Percentiles rank a stretch among this genome's conserved stretches.
phyloP scores from a whole-genome alignment of 805 yeast species.

The Kodamaea jinghongensis region DNA sequence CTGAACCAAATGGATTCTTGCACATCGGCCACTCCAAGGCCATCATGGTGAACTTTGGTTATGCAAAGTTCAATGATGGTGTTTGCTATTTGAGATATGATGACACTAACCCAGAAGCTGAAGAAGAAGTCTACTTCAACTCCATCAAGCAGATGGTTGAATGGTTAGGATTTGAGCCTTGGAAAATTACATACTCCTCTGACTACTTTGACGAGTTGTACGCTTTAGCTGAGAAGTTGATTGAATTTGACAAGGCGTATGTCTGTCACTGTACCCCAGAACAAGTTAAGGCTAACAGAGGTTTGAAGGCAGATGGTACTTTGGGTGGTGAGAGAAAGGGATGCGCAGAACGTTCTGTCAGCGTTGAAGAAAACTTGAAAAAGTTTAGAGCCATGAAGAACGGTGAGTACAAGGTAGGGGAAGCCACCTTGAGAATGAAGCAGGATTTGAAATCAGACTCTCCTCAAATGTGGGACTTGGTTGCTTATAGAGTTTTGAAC shows the following conservation, averaged over 20 bases:
- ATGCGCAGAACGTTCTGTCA: slow-evolving; percentile 69
- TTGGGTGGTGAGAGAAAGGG: slow-evolving; percentile 90
- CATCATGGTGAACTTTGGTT: slow-evolving; percentile 97
- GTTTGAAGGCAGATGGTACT: slow-evolving; percentile 86
- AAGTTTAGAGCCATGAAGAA: slow-evolving; percentile 91
- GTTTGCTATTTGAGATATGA: slow-evolving; percentile 90
- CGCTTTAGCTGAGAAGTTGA: slow-evolving; percentile 80
- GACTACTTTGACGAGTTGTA: slow-evolving; percentile 92
- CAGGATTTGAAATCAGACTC: slow-evolving; percentile 86
- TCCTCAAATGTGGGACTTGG: slow-evolving; percentile 99
- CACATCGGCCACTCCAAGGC: slow-evolving; percentile 99
- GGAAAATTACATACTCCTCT: slow-evolving; percentile 92
- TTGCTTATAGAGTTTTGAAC: slow-evolving; percentile 91
- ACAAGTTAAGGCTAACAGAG: slow-evolving; percentile 86
- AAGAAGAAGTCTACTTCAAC: slow-evolving; percentile 85
- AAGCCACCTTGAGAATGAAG: slow-evolving; percentile 95
- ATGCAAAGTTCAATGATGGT: slow-evolving; percentile 83
- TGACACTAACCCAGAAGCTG: slow-evolving; percentile 99
- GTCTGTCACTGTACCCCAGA: slow-evolving; percentile 94
- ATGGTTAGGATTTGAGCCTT: slow-evolving; percentile 95
- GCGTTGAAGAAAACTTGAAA: slow-evolving; percentile 68
- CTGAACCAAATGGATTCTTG: slow-evolving; percentile 96
- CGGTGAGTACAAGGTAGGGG: slow-evolving; percentile 84
- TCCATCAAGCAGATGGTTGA: slow-evolving; percentile 79
- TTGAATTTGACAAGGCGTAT: slow-evolving; percentile 71